Conservation (phyloP, 176 grass and related monocot genomes). For the Oryza brachyantha region DNA sequence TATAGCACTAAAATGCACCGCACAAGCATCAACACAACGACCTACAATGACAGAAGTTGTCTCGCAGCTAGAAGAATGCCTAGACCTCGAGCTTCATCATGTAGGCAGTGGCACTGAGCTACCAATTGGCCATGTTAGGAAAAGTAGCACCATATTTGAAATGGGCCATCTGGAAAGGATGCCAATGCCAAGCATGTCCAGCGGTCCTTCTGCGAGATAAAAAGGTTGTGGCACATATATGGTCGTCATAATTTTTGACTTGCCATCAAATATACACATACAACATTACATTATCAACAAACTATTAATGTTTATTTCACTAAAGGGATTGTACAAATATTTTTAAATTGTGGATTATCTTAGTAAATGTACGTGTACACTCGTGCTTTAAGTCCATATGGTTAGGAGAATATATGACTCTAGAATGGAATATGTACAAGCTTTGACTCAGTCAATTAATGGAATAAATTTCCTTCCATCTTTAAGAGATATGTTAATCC, state of each 20-base stretch:
- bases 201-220: background rate
- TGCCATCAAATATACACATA: background rate
- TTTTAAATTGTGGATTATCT: no score
- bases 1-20: constrained; percentile 30
- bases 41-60: constrained; percentile 39
- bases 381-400: no score
- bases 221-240: background rate
- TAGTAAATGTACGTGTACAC: no score
- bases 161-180: background rate
- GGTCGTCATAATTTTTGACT: background rate
- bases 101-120: background rate
- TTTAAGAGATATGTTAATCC: no score
- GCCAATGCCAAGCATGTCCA: background rate
- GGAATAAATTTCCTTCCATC: no score
- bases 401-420: no score
- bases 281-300: background rate
- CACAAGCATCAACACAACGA: background rate
- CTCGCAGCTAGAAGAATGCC: constrained; percentile 35
- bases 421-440: no score
- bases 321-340: no score
- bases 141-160: background rate
- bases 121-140: background rate
- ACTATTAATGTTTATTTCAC: no score
- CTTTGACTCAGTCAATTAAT: no score
- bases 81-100: background rate